Conservation (phyloP, 2,329 filamentous ascomycete species). For the Claviceps quebecensis region DNA sequence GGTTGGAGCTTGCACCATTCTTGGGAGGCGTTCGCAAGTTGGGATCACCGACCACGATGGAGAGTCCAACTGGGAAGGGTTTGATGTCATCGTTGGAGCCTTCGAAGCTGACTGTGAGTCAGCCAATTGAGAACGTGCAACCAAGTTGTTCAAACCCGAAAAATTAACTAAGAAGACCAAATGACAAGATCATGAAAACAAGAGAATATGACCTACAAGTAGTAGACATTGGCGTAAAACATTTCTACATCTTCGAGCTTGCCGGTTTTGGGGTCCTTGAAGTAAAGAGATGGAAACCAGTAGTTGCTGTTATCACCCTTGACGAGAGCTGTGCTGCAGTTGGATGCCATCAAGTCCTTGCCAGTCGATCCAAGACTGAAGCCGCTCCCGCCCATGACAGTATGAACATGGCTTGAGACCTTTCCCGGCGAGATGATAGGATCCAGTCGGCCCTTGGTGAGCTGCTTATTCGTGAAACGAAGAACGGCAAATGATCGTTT, state of each 20-base stretch:
- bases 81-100: slow-evolving; percentile 49
- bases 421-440: slow-evolving; percentile 52
- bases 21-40: slow-evolving; percentile 42
- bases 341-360: slow-evolving; percentile 41
- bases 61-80: slow-evolving; percentile 56
- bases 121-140: neutral
- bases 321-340: slow-evolving; percentile 57
- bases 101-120: slow-evolving; percentile 33
- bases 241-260: slow-evolving; percentile 52
- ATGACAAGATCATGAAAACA: neutral
- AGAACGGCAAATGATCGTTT: slow-evolving; percentile 51
- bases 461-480: slow-evolving; percentile 52
- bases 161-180: too few relatives aligned
- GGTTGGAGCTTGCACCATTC: slow-evolving; percentile 33
- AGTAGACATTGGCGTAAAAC: slow-evolving; percentile 65
- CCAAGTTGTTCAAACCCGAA: neutral
- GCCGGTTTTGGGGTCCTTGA: slow-evolving; percentile 46
- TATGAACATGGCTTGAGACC: slow-evolving; percentile 51
- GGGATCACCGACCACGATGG: slow-evolving; percentile 56
- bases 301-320: slow-evolving; percentile 60
- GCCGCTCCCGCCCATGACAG: slow-evolving; percentile 54
- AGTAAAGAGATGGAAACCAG: slow-evolving; percentile 63
- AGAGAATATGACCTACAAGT: slow-evolving; percentile 36
- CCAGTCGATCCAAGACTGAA: slow-evolving; percentile 51
- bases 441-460: slow-evolving; percentile 49